These are phyloP conservation scores for Rhododendron ferrugineum DNA, from an alignment of 148 eudicot genomes.

Conservation along the genomic window DNA sequence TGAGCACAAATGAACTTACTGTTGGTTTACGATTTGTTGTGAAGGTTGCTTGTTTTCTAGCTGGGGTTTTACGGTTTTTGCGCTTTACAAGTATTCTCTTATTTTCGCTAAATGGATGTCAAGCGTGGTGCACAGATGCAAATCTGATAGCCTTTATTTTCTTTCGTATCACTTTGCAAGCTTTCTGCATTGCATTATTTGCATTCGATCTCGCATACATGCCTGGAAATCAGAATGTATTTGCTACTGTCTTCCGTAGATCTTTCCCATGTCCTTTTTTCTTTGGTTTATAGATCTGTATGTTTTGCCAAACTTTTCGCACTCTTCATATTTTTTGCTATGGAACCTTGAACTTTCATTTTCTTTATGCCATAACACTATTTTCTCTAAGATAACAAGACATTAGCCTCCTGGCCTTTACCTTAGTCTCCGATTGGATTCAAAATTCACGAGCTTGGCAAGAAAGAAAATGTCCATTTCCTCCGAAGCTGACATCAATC, in stretches of 20 bases:
- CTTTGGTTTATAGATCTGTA: neutral
- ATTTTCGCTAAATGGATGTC: neutral
- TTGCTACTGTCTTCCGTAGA: neutral
- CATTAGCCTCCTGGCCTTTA: neutral
- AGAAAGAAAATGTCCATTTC: neutral
- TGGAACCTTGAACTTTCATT: neutral
- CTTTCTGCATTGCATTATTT: neutral
- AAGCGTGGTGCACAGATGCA: neutral
- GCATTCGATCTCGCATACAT: neutral
- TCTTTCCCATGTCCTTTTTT: neutral
- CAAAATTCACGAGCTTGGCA: neutral
- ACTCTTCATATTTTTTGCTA: neutral
- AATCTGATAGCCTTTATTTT: neutral
- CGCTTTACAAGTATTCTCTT: neutral
- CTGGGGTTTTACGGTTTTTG: neutral
- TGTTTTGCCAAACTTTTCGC: neutral
- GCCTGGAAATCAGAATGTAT: neutral
- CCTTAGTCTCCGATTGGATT: neutral
- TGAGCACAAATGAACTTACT: neutral
- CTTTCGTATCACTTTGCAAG: neutral
- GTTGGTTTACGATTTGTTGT: neutral
- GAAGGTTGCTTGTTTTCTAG: neutral
- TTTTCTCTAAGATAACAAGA: neutral
- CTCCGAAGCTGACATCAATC: neutral
- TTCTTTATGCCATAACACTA: neutral